Base-by-base conservation (phyloP, 768 basidiomycete species). In the Dictyophora rubrovolvata region DNA sequence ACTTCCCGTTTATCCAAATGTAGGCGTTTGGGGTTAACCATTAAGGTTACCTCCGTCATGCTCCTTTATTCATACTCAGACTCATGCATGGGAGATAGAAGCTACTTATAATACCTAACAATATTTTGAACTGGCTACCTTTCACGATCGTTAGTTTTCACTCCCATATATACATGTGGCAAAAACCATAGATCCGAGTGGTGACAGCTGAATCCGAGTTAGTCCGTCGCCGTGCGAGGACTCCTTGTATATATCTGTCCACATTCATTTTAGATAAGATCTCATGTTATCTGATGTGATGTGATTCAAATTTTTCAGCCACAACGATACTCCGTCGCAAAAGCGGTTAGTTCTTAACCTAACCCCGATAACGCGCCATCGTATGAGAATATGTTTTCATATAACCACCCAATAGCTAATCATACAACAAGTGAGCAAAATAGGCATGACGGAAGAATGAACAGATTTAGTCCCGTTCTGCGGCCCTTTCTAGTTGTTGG, bases 401-500 rank as follows among this genome's bases (percentile, higher is more conserved):
- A 28, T 28, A 28, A 28, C 28, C 28, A 28, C 2, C 28, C 28
- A 28, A n/a, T 42, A 42, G n/a, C n/a, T 42, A 42, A 42, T 42
- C 42, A 9, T 42, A 42, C 42, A 42, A 14, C 42, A 42, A 9
- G n/a, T 42, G 42, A n/a, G 10, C n/a, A 12, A 42, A 42, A 42
- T n/a, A 42, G 10, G n/a, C 42, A 14, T 42, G 42, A 42, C 12
- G n/a, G n/a, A 42, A 42, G n/a, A 42, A 42, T 4, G 11, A 42
- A 42, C 14, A 42, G 10, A n/a, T 36, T 63, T 59, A 68, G 56
- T 75, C 79, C 55, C 69, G 63, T 46, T 78, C 76, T n/a, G 70
- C 67, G 1, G 86, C 85, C 66, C 76, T 79, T 65, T 87, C 81
- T 33, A 88, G 70, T 61, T 28, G 28, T 28, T 28, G 28, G 28